These are phyloP conservation scores for Physcomitrellopsis africana DNA, from an alignment of 225 moss, liverwort and hornwort species.

Conservation along the genomic window DNA sequence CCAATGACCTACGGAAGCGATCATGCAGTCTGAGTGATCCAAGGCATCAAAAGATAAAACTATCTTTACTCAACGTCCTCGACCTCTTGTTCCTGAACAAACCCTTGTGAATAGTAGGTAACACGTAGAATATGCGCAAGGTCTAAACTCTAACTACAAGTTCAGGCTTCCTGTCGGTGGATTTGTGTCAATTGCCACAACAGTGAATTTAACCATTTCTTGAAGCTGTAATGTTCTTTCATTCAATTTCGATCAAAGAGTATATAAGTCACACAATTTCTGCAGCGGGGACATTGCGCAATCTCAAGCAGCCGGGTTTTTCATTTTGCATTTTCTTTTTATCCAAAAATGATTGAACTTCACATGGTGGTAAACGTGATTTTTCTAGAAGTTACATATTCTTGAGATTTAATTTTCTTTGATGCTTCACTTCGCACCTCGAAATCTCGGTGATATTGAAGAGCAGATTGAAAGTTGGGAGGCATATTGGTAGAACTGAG, in stretches of 20 bases:
- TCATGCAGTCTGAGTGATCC: background rate
- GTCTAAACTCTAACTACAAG: background rate
- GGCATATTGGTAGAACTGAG: background rate
- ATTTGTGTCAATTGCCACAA: too few relatives aligned
- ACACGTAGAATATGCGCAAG: background rate
- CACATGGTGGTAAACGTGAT: too few relatives aligned
- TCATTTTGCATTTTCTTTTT: too few relatives aligned
- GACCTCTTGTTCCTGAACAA: background rate
- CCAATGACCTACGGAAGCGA: background rate
- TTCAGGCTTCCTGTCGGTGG: background rate
- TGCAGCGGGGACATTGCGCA: too few relatives aligned
- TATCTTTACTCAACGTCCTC: background rate
- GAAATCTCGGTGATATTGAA: background rate
- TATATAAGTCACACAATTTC: too few relatives aligned
- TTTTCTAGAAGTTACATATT: too few relatives aligned
- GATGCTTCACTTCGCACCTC: conserved; percentile 1
- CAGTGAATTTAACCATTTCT: too few relatives aligned
- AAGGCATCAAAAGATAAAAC: background rate
- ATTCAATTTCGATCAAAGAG: too few relatives aligned
- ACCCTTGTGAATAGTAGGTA: background rate
- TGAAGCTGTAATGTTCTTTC: too few relatives aligned
- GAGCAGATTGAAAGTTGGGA: conserved; percentile 7
- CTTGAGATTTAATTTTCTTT: background rate
- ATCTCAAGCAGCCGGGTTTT: too few relatives aligned
- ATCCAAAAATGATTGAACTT: too few relatives aligned